A percentile compares a stretch with the other conserved stretches of the same genome.
Evolutionary conservation across 2,329 filamentous ascomycete genomes (phyloP).

Genomic region (Fusarium globosum): DNA sequence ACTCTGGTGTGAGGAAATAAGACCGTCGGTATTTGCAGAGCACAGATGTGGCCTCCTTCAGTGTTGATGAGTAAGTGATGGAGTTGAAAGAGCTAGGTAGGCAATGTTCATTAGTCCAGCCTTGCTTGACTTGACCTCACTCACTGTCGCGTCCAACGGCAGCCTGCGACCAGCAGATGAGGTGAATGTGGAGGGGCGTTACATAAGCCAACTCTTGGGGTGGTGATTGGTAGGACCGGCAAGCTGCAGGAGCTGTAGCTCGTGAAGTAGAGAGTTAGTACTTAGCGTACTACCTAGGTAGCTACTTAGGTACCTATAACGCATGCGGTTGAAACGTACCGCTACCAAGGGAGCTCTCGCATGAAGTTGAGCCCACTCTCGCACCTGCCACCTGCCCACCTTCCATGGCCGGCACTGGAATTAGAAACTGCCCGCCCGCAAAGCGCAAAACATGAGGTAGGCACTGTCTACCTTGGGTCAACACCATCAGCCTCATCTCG

Average conservation of each 20-base stretch:
- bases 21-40: not conserved
- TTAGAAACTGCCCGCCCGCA: conserved; percentile 17
- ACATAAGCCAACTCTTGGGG: conserved; percentile 44
- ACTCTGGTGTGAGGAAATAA: not conserved
- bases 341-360: conserved; percentile 22
- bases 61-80: conserved; percentile 28
- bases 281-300: not conserved
- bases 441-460: conserved; percentile 22
- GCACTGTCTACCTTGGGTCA: conserved; percentile 10
- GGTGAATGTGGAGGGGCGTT: conserved; percentile 31
- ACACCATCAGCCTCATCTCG: conserved; percentile 31
- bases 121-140: conserved; percentile 38
- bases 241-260: conserved; percentile 37
- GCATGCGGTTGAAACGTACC: conserved; percentile 3
- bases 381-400: conserved; percentile 7
- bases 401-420: conserved; percentile 24
- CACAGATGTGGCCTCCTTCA: not conserved
- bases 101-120: conserved; percentile 16
- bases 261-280: conserved; percentile 9
- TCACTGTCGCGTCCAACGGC: conserved; percentile 52
- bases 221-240: conserved; percentile 46
- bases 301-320: too few species aligned
- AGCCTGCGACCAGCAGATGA: conserved; percentile 47
- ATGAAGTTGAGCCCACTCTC: conserved; percentile 22
- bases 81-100: conserved; percentile 21